These are phyloP conservation scores for Neophaeococcomyces mojaviensis DNA, from an alignment of 2,329 filamentous ascomycete species.

Conservation along the genomic window DNA sequence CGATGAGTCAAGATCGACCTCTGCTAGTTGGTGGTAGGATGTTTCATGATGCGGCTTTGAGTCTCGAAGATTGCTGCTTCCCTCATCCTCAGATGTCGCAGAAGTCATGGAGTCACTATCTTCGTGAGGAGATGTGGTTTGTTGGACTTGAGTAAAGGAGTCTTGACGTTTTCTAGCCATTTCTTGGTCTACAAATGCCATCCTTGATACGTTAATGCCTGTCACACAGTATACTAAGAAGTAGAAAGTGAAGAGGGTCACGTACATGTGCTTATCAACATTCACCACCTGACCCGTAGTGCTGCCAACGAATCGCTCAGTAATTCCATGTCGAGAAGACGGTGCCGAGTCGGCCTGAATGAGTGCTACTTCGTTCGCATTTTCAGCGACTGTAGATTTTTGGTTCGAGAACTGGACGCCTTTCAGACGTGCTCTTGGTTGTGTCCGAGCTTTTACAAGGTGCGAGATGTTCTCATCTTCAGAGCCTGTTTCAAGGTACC, in stretches of 20 bases:
- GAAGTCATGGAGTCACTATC: conserved; percentile 4
- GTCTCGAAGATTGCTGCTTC: neutral
- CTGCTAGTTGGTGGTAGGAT: conserved; percentile 50
- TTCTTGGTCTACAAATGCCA: conserved; percentile 60
- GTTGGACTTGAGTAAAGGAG: neutral
- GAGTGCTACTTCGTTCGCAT: neutral
- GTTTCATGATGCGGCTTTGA: conserved; percentile 27
- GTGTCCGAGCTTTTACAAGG: conserved; percentile 13
- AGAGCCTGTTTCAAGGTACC: neutral
- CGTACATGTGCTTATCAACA: conserved; percentile 58
- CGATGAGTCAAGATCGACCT: conserved; percentile 48
- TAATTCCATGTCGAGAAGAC: too few species aligned
- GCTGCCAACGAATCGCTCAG: conserved; percentile 47
- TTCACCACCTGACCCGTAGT: conserved; percentile 53
- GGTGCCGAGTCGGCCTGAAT: neutral
- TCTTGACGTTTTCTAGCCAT: conserved; percentile 46
- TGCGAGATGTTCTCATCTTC: conserved; percentile 11
- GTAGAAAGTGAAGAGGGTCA: conserved; percentile 18
- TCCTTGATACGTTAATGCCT: conserved; percentile 56
- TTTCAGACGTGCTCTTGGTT: conserved; percentile 5
- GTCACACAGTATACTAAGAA: conserved; percentile 23
- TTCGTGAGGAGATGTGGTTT: conserved; percentile 23
- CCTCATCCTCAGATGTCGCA: neutral
- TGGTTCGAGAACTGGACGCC: conserved; percentile 19
- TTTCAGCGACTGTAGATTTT: neutral